These are phyloP conservation scores for Kwoniella sp. DNA, from an alignment of 768 basidiomycete genomes.

Conservation along the genomic window DNA sequence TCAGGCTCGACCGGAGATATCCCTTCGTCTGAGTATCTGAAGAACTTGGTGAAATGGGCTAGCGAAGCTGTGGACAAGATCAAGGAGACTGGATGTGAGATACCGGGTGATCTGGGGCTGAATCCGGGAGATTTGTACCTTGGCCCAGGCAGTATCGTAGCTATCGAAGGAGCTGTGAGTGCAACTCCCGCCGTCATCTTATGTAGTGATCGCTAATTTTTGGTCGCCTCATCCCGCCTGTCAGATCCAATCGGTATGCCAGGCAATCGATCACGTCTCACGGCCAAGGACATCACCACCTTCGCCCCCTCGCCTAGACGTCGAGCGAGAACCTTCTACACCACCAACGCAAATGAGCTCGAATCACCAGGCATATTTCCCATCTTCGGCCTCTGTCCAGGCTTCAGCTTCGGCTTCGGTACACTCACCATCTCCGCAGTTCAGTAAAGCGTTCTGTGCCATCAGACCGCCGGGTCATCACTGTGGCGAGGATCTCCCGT, in stretches of 20 bases:
- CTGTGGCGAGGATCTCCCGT: slow-evolving; percentile 84
- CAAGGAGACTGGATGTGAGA: slow-evolving; percentile 51
- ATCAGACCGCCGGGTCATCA: slow-evolving; percentile 93
- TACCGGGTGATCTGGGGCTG: slow-evolving; percentile 44
- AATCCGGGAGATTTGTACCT: slow-evolving; percentile 55
- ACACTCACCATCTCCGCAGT: background rate
- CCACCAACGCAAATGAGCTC: slow-evolving; percentile 17
- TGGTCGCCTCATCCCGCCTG: background rate
- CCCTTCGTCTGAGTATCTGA: slow-evolving; percentile 42
- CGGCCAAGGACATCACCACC: slow-evolving; percentile 20
- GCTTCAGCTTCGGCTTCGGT: background rate
- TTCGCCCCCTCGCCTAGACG: background rate
- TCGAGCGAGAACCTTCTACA: slow-evolving; percentile 24
- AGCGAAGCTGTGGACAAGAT: slow-evolving; percentile 51
- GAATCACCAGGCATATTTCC: background rate
- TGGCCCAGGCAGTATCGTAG: slow-evolving; percentile 53
- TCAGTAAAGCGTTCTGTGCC: slow-evolving; percentile 70
- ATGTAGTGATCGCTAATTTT: background rate
- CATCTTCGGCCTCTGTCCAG: background rate
- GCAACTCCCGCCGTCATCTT: background rate
- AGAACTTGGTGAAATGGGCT: slow-evolving; percentile 47
- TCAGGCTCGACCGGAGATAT: slow-evolving; percentile 5
- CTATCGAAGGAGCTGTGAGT: slow-evolving; percentile 55
- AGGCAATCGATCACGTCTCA: slow-evolving; percentile 75
- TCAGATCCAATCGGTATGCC: slow-evolving; percentile 64